Evolutionary conservation across 768 basidiomycete species (phyloP).

Genomic region (Suillus sp.): DNA sequence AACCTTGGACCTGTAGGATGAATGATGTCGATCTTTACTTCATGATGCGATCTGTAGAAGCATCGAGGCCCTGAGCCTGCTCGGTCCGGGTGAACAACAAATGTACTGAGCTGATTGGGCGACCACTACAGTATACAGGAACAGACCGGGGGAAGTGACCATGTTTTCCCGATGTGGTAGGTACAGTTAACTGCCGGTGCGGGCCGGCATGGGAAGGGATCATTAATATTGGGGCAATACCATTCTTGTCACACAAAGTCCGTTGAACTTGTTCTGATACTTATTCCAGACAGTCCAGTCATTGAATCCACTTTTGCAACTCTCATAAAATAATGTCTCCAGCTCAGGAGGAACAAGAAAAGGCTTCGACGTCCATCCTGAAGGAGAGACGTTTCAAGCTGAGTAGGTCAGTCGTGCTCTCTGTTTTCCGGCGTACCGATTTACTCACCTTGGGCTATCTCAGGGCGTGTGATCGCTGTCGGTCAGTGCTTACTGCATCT

Average conservation of each 20-base stretch:
- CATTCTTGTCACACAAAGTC: slow-evolving; percentile 1
- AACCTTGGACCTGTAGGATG: not conserved
- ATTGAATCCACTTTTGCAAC: slow-evolving; percentile 16
- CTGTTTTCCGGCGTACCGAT: slow-evolving; percentile 4
- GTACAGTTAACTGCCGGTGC: slow-evolving; percentile 20
- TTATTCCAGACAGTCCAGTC: slow-evolving; percentile 24
- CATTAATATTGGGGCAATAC: slow-evolving; percentile 13
- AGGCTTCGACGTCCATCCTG: slow-evolving; percentile 50
- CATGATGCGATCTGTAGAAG: slow-evolving; percentile 6
- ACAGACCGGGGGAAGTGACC: slow-evolving; percentile 14
- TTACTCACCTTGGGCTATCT: slow-evolving; percentile 15
- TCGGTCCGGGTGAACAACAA: slow-evolving; percentile 19
- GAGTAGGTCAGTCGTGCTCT: slow-evolving; percentile 59
- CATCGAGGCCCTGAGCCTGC: not conserved
- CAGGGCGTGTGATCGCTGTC: slow-evolving; percentile 89
- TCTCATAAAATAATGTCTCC: slow-evolving; percentile 30
- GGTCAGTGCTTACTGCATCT: slow-evolving; percentile 52
- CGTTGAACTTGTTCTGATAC: slow-evolving; percentile 24
- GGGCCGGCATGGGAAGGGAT: slow-evolving; percentile 21
- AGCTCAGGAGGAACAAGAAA: slow-evolving; percentile 42
- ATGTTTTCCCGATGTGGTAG: slow-evolving; percentile 32
- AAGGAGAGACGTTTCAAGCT: slow-evolving; percentile 88
- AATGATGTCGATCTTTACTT: slow-evolving; percentile 3
- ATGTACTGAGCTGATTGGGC: slow-evolving; percentile 18
- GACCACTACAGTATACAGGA: slow-evolving; percentile 13